Evolutionary conservation across 306 rosid species (phyloP), one percentile per base, ranked within the genome.

Genomic region (Argentina anserina): DNA sequence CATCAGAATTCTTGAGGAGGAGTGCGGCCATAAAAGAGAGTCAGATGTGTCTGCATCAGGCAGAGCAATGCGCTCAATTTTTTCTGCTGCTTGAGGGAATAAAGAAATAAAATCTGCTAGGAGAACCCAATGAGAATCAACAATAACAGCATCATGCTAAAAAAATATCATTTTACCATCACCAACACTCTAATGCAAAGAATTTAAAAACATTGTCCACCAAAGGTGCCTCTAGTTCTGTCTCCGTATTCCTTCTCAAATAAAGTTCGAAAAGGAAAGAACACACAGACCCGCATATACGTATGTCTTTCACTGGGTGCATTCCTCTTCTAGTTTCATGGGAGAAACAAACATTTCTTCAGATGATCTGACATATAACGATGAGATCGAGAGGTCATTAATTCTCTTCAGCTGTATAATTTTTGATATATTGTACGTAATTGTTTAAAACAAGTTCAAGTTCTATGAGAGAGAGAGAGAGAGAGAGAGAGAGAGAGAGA

Each of bases 391-490:
- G 26, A 5, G 2, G 3, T 15, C 62, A 56, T 25, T 8, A 9
- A 49, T 25, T 3, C 25, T 26, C 62, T 56, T 55, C 33, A 55
- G 11, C 33, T 55, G 17, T 55, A 1, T 53, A 25, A 3, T 23
- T 43, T 43, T 47, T 6, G 21, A 33, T 55, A 3, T 18, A n/a
- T 46, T 28, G 8, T 15, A 26, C 71, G 14, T 18, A 52, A 31
- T 65, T 67, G 34, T 2, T 84, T 81, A 56, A 43, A 69, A 36
- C 41, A 70, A 60, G 26, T n/a, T 5, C 77, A 52, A 76, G 34
- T n/a, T 67, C 13, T 18, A 49, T 42, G 62, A 70, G 73, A 28
- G 6, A 5, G 12, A 23, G 42, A 40, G 49, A 59, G 77, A 67
- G 81, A 17, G 60, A 18, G 58, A 47, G 55, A 5, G 3, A 18